phyloP scores from a whole-genome alignment of 768 basidiomycete species.

The Suillus spraguei region DNA sequence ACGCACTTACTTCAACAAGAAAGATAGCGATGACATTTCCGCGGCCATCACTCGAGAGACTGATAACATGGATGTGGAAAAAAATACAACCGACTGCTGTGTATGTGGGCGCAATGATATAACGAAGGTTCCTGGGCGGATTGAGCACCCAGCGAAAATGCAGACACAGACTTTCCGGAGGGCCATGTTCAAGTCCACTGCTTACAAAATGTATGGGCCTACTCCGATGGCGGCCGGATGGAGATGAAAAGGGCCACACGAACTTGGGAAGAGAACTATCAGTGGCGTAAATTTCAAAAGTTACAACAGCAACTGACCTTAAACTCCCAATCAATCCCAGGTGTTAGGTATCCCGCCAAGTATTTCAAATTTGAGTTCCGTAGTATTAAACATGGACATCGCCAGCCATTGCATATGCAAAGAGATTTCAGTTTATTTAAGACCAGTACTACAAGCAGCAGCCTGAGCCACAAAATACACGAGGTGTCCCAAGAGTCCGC shows the following conservation, averaged over 20 bases:
- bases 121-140: neutral
- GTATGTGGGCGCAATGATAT: neutral
- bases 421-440: neutral
- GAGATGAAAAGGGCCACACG: neutral
- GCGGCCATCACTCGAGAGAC: neutral
- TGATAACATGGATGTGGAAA: neutral
- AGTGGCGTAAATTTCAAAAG: neutral
- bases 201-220: neutral
- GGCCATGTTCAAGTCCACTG: neutral
- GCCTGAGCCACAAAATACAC: neutral
- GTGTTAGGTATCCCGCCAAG: neutral
- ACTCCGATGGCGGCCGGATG: neutral
- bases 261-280: conserved; percentile 6
- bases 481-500: no score
- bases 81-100: conserved; percentile 1
- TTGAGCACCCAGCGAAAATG: conserved; percentile 3
- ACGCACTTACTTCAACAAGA: neutral
- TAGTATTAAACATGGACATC: neutral
- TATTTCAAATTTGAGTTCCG: neutral
- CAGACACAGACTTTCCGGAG: neutral
- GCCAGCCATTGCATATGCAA: neutral
- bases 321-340: neutral
- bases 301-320: neutral
- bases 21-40: neutral
- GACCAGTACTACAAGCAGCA: neutral